phyloP scores from a whole-genome alignment of 768 basidiomycete genomes.

The Amanita phalloides region DNA sequence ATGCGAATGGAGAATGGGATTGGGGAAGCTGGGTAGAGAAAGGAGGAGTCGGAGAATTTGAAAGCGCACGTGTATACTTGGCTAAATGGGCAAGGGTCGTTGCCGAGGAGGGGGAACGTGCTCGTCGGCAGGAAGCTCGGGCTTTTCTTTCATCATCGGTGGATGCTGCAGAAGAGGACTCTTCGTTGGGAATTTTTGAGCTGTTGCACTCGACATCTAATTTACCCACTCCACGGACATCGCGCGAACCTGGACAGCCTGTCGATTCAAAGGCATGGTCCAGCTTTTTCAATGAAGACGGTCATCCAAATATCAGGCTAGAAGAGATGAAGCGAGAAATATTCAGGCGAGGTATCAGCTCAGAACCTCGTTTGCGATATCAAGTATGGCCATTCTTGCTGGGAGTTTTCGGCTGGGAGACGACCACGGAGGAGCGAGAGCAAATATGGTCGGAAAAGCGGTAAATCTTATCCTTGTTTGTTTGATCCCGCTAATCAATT shows the following conservation, averaged over 20 bases:
- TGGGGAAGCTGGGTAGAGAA: slow-evolving; percentile 94
- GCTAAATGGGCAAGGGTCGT: slow-evolving; percentile 96
- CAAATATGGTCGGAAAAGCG: slow-evolving; percentile 52
- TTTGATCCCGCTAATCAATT: neutral
- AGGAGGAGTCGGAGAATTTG: slow-evolving; percentile 91
- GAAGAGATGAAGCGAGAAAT: slow-evolving; percentile 71
- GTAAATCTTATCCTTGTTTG: slow-evolving; percentile 20
- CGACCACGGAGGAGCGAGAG: slow-evolving; percentile 48
- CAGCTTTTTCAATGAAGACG: slow-evolving; percentile 69
- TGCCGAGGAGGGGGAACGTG: slow-evolving; percentile 94
- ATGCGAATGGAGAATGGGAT: slow-evolving; percentile 83
- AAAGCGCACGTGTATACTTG: slow-evolving; percentile 91
- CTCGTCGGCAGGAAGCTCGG: slow-evolving; percentile 72
- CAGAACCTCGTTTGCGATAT: slow-evolving; percentile 46
- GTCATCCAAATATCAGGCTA: slow-evolving; percentile 49
- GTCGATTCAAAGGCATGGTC: slow-evolving; percentile 65
- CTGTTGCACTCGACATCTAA: slow-evolving; percentile 70
- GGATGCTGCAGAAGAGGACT: slow-evolving; percentile 44
- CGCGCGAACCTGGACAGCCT: slow-evolving; percentile 72
- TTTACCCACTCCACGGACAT: slow-evolving; percentile 71
- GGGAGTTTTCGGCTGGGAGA: slow-evolving; percentile 76
- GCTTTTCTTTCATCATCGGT: slow-evolving; percentile 43
- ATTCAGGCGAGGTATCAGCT: slow-evolving; percentile 62
- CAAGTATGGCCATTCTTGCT: slow-evolving; percentile 88
- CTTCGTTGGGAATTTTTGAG: slow-evolving; percentile 82